phyloP scores from a whole-genome alignment of 805 yeast genomes.

The Schizosaccharomyces japonicus region DNA sequence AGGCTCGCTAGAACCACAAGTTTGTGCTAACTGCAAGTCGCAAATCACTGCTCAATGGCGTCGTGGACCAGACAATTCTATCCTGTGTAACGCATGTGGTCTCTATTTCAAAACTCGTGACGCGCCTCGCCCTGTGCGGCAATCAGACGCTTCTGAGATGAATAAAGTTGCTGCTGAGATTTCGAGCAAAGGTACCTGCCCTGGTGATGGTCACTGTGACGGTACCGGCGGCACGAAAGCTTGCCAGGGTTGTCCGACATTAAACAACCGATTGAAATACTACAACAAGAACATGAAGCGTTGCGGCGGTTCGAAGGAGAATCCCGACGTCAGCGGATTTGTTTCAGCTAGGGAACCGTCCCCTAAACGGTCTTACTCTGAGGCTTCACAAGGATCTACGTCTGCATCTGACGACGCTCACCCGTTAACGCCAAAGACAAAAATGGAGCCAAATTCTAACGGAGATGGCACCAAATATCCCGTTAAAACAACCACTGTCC shows the following conservation, averaged over 20 bases:
- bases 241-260: slow-evolving; percentile 67
- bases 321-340: not conserved
- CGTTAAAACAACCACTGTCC: not conserved
- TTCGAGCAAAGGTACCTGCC: slow-evolving; percentile 29
- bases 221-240: slow-evolving; percentile 71
- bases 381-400: not conserved
- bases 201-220: slow-evolving; percentile 59
- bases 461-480: not conserved
- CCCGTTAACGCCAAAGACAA: not conserved
- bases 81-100: slow-evolving; percentile 92
- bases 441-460: not conserved
- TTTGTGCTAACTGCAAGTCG: slow-evolving; percentile 51
- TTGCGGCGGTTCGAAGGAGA: not conserved
- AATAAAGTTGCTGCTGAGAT: slow-evolving; percentile 5
- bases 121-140: slow-evolving; percentile 38
- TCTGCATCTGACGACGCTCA: not conserved
- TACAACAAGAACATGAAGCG: no score
- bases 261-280: slow-evolving; percentile 29
- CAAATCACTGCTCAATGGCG: slow-evolving; percentile 89
- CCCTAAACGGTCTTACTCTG: no score
- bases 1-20: no score
- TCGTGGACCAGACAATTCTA: slow-evolving; percentile 73
- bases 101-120: slow-evolving; percentile 40
- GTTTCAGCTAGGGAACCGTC: not conserved
- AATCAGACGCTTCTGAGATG: not conserved